A percentile compares a stretch with the other conserved stretches of the same genome.
phyloP scores from a whole-genome alignment of 306 rosid species.

The Malus domestica region ASM211411v1 NC_041805.1:4272001-4272500 shows the following conservation, averaged over 20 bases:
- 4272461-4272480: background rate
- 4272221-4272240: slow-evolving; percentile 33
- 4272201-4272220: slow-evolving; percentile 14
- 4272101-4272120: slow-evolving; percentile 48
- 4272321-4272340: background rate
- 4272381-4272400: slow-evolving; percentile 34
- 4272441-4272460: slow-evolving; percentile 45
- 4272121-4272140: slow-evolving; percentile 28
- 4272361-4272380: slow-evolving; percentile 33
- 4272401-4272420: slow-evolving; percentile 52
- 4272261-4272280: background rate
- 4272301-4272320: background rate
- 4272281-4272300: background rate
- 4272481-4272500: background rate
- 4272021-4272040: slow-evolving; percentile 68
- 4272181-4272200: slow-evolving; percentile 30
- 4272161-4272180: slow-evolving; percentile 23
- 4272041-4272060: slow-evolving; percentile 35
- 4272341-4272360: slow-evolving; percentile 49
- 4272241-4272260: slow-evolving; percentile 3
- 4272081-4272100: slow-evolving; percentile 26
- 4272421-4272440: slow-evolving; percentile 39
- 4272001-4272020: slow-evolving; percentile 50
- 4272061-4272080: slow-evolving; percentile 39
- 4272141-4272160: slow-evolving; percentile 25